Base-by-base conservation (phyloP, 371 early-diverging fungal species). In the Mucor racemosus region DNA sequence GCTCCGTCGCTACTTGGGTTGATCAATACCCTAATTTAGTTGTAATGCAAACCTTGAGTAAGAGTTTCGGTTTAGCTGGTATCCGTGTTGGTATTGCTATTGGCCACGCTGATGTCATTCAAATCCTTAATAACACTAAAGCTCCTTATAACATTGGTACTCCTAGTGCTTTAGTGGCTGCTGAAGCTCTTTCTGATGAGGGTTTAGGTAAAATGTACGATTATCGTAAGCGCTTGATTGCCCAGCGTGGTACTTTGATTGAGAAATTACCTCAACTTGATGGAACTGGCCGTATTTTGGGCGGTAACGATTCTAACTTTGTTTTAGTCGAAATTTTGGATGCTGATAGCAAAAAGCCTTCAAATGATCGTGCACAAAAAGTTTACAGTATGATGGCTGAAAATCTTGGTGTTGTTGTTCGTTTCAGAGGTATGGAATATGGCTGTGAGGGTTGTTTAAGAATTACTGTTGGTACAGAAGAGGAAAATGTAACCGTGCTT, bases 71-170 rank as follows among this genome's bases (percentile, higher is more conserved):
- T 17, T 78, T 98, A 57, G 99, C 99, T 56, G 99, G 98, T 42
- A 93, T 97, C 63, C 84, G 82, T 64, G 74, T 97, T 57, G 99
- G 99, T 53, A 84, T 97, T 61, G 91, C 94, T n/a, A 87, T 95
- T 58, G 87, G 92, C 5, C 76, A 89, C 46, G 87, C 92, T 7
- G 91, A 89, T 60, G 77, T 98, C 56, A 92, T 97, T 21, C 80
- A 80, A 35, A 86, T 95, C 66, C 86, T 99, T 77, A 98, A 98
- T 83, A 95, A 94, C 53, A 90, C 96, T 54, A 99, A 99, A 78
- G 97, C 99, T 13, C 99, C 99, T 9, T 99, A 99, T 85, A 98
- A 96, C 78, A 92, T 99, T 63, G 92, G 92, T 46, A 92, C 95
- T 11, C 90, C 92, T 38, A 93, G 97, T 19, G 90, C 95, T 58